These are phyloP conservation scores for Naganishia sp. DNA, from an alignment of 1,284 basidiomycete genomes.

Conservation along the genomic window DNA sequence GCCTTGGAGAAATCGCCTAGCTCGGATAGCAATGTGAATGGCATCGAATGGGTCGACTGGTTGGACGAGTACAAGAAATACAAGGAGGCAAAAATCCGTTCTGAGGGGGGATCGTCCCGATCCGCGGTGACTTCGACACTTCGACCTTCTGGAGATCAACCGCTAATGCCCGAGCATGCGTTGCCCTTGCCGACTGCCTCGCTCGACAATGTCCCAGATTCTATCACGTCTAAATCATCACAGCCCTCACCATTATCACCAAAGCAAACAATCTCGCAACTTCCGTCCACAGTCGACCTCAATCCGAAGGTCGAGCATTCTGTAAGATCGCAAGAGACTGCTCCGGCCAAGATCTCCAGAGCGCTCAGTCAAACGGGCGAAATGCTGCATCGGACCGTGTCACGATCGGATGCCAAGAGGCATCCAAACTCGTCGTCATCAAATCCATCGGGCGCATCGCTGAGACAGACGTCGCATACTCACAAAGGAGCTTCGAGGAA, in stretches of 20 bases:
- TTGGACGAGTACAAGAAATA: constrained; percentile 60
- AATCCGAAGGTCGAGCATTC: neutral
- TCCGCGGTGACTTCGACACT: neutral
- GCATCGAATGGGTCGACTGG: constrained; percentile 64
- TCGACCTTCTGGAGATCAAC: too few species aligned
- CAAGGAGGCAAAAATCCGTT: constrained; percentile 60
- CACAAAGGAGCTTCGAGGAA: constrained; percentile 36
- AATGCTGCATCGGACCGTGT: neutral
- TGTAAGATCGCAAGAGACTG: neutral
- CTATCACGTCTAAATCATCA: neutral
- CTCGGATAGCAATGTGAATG: constrained; percentile 46
- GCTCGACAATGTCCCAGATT: neutral
- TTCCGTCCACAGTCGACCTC: neutral
- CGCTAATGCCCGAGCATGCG: neutral
- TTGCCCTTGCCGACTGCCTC: neutral
- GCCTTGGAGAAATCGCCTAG: constrained; percentile 44
- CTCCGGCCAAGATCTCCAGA: constrained; percentile 9
- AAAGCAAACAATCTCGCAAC: neutral
- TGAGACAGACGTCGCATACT: constrained; percentile 22
- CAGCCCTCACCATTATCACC: neutral
- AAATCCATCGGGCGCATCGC: neutral
- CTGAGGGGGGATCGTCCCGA: constrained; percentile 43
- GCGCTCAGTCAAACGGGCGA: constrained; percentile 9
- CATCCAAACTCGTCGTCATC: neutral
- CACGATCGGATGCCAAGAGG: neutral